phyloP scores from a whole-genome alignment of 2,329 filamentous ascomycete species.

The Chaetomium globosum region DNA sequence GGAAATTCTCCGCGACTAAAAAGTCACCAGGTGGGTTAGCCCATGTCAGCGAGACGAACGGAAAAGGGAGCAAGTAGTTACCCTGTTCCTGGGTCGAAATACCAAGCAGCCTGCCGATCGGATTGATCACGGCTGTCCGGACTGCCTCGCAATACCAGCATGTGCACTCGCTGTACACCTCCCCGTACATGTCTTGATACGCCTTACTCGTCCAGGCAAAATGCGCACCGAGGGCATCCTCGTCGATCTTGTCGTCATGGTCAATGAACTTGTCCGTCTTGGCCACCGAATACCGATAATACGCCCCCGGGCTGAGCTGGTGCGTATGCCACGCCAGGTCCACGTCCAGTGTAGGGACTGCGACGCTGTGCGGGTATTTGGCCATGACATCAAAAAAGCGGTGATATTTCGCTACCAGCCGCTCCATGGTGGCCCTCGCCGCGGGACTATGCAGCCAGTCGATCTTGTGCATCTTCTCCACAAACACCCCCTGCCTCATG shows the following conservation, averaged over 20 bases:
- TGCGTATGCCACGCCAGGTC: constrained; percentile 82
- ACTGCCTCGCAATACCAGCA: constrained; percentile 80
- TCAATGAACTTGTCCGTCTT: constrained; percentile 65
- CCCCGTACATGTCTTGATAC: constrained; percentile 66
- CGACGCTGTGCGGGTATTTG: constrained; percentile 49
- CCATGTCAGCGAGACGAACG: not conserved
- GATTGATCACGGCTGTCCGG: constrained; percentile 9
- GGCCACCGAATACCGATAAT: constrained; percentile 60
- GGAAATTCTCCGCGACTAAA: not conserved
- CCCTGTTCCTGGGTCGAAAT: not conserved
- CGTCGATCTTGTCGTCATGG: constrained; percentile 82
- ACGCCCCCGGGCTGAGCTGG: constrained; percentile 66
- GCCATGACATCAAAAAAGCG: constrained; percentile 67
- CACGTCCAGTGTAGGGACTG: constrained; percentile 73
- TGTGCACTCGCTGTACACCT: constrained; percentile 75
- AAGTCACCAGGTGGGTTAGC: not conserved
- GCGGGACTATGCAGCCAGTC: constrained; percentile 78
- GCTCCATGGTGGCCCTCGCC: constrained; percentile 62
- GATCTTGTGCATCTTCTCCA: constrained; percentile 72
- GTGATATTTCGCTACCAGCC: constrained; percentile 65
- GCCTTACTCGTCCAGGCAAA: constrained; percentile 74
- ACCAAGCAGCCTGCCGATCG: not conserved
- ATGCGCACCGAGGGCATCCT: constrained; percentile 61
- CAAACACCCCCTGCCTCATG: constrained; percentile 66
- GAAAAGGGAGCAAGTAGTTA: constrained; percentile 11